A percentile compares a stretch with the other conserved stretches of the same genome.
These are phyloP conservation scores for Citrullus mucosospermus DNA, from an alignment of 306 rosid genomes.

Conservation along the genomic window DNA sequence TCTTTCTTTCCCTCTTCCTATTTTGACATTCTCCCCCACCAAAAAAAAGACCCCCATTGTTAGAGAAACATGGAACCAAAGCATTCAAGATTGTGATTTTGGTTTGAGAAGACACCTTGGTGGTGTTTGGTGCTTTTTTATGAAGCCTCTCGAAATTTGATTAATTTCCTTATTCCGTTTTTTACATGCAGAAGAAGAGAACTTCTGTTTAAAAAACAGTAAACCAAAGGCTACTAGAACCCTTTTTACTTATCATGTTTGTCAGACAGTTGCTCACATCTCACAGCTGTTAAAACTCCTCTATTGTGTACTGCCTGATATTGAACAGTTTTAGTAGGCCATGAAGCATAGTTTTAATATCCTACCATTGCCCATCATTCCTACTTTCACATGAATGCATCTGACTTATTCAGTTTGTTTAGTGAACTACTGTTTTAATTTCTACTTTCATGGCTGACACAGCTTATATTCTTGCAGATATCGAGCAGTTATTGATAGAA, in stretches of 20 bases:
- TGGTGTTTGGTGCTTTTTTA: no score
- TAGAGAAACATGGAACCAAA: no score
- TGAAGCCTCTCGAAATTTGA: no score
- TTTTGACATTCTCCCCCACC: no score
- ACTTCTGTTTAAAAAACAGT: no score
- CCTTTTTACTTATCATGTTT: neutral
- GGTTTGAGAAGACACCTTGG: no score
- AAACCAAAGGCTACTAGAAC: no score
- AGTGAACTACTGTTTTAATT: neutral
- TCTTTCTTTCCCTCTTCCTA: no score
- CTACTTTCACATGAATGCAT: neutral
- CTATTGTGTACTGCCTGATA: neutral
- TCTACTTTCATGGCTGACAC: conserved; percentile 3
- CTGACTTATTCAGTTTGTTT: neutral
- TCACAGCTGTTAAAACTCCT: neutral
- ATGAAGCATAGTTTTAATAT: neutral
- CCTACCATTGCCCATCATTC: neutral
- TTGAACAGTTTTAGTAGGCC: neutral
- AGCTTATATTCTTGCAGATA: conserved; percentile 37
- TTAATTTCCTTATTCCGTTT: no score
- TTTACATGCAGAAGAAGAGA: no score
- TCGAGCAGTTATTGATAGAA: conserved; percentile 53
- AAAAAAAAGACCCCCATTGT: no score
- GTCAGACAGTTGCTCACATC: neutral
- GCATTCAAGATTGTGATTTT: no score